phyloP scores from a whole-genome alignment of 306 rosid genomes.

The Biancaea sappan region DNA sequence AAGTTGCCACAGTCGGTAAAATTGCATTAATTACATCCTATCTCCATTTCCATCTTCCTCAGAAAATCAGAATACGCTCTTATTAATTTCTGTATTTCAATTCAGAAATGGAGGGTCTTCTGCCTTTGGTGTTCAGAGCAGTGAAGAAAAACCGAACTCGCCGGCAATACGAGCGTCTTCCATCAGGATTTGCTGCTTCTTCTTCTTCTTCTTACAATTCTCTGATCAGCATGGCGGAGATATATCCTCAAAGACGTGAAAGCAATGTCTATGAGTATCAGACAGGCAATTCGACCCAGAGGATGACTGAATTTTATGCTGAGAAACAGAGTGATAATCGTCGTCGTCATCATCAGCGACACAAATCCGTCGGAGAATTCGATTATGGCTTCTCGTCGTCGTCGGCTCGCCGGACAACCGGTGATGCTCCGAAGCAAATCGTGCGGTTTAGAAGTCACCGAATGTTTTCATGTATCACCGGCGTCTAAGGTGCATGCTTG shows the following conservation, averaged over 20 bases:
- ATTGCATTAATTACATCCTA: too few relatives aligned
- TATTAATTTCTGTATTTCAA: background rate
- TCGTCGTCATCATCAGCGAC: slow-evolving; percentile 30
- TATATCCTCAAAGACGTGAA: slow-evolving; percentile 32
- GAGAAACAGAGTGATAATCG: background rate
- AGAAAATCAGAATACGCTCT: background rate
- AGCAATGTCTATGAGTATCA: background rate
- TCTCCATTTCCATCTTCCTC: slow-evolving; percentile 4
- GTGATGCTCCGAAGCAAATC: slow-evolving; percentile 29
- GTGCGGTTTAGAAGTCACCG: slow-evolving; percentile 42
- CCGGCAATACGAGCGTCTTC: slow-evolving; percentile 41
- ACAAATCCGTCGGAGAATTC: slow-evolving; percentile 38
- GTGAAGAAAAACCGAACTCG: slow-evolving; percentile 41
- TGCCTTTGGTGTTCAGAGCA: slow-evolving; percentile 47
- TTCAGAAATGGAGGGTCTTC: slow-evolving; percentile 47
- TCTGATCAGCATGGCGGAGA: slow-evolving; percentile 32
- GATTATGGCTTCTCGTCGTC: background rate
- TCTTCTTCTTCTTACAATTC: background rate
- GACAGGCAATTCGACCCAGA: background rate
- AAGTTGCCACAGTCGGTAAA: background rate
- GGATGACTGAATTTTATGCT: background rate
- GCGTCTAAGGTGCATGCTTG: slow-evolving; percentile 14
- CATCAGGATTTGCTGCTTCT: slow-evolving; percentile 21
- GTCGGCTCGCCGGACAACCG: background rate
- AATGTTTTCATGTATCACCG: slow-evolving; percentile 47